Percentiles rank a stretch among this genome's conserved stretches.
These are phyloP conservation scores for Ulota crispa DNA, from an alignment of 225 moss, liverwort and hornwort species.

Conservation along the genomic window DNA sequence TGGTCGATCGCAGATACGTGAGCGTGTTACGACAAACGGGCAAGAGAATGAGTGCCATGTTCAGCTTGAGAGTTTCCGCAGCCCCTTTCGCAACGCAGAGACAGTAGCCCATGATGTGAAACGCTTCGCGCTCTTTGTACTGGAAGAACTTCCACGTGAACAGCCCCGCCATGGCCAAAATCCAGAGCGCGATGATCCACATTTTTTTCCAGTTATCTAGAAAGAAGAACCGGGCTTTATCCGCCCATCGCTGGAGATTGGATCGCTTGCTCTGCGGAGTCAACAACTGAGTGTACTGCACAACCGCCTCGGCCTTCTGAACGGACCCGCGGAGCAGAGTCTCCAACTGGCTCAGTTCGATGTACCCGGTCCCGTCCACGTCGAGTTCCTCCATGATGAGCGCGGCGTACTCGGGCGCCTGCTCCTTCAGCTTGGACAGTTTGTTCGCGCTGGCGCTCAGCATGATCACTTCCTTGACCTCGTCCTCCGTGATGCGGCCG, in stretches of 20 bases:
- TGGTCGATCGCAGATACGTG: conserved; percentile 78
- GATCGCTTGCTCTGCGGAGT: conserved; percentile 42
- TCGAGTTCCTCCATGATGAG: conserved; percentile 99
- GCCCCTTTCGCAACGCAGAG: conserved; percentile 85
- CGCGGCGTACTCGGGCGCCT: conserved; percentile 84
- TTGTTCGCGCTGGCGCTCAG: conserved; percentile 95
- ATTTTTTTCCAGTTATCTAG: conserved; percentile 81
- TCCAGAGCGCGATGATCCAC: conserved; percentile 78
- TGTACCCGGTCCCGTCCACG: conserved; percentile 65
- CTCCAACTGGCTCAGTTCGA: conserved; percentile 85
- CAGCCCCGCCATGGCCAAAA: conserved; percentile 56
- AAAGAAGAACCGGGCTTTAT: conserved; percentile 54
- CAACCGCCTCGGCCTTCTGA: conserved; percentile 44
- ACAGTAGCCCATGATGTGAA: conserved; percentile 63
- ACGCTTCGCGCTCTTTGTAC: conserved; percentile 52
- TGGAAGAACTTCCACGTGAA: conserved; percentile 82
- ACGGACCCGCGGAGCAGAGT: conserved; percentile 67
- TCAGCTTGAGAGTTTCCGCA: conserved; percentile 89
- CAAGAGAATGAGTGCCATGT: conserved; percentile 94
- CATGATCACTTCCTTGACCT: conserved; percentile 97
- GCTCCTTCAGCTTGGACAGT: conserved; percentile 77
- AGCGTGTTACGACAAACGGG: conserved; percentile 94
- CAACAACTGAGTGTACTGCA: conserved; percentile 70
- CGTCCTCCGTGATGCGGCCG: conserved; percentile 81
- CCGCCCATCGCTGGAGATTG: conserved; percentile 17